Percentiles rank a stretch among this genome's conserved stretches.
Evolutionary conservation across 192 early-diverging fungal genomes (phyloP).

Genomic region (Coemansia sp.): DNA sequence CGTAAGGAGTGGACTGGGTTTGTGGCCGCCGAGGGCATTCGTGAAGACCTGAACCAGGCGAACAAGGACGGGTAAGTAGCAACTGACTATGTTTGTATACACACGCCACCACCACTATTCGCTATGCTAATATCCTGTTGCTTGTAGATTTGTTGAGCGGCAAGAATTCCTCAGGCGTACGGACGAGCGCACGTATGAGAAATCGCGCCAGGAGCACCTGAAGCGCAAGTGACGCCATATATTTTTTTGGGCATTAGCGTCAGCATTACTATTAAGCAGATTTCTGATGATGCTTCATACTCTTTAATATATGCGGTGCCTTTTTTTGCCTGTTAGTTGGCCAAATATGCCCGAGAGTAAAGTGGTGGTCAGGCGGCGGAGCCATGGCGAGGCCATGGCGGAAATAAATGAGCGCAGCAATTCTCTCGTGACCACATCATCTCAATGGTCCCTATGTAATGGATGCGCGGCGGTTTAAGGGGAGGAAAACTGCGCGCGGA

Average conservation of each 20-base stretch:
- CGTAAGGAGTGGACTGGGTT: constrained; percentile 52
- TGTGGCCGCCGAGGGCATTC: constrained; percentile 42
- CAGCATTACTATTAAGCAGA: constrained; percentile 12
- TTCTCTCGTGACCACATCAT: constrained; percentile 1
- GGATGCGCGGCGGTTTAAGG: constrained; percentile 2
- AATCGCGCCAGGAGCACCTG: constrained; percentile 11
- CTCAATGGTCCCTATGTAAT: background rate
- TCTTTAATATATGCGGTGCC: background rate
- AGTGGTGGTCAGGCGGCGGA: background rate
- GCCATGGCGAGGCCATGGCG: background rate
- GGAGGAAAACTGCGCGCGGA: constrained; percentile 7
- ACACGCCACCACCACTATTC: background rate
- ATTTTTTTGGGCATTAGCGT: background rate
- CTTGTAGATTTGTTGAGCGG: constrained; percentile 44
- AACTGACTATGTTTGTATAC: background rate
- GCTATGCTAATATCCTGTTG: background rate
- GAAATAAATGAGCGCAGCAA: constrained; percentile 8
- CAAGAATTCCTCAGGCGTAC: constrained; percentile 51
- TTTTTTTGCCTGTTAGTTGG: background rate
- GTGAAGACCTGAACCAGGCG: constrained; percentile 50
- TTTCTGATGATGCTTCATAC: background rate
- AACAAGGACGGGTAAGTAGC: constrained; percentile 54
- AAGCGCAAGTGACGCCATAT: constrained; percentile 20
- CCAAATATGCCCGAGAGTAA: background rate
- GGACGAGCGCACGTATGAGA: constrained; percentile 44